These are phyloP conservation scores for Penicillium sp. DNA, from an alignment of 2,329 filamentous ascomycete species.

Conservation along the genomic window DNA sequence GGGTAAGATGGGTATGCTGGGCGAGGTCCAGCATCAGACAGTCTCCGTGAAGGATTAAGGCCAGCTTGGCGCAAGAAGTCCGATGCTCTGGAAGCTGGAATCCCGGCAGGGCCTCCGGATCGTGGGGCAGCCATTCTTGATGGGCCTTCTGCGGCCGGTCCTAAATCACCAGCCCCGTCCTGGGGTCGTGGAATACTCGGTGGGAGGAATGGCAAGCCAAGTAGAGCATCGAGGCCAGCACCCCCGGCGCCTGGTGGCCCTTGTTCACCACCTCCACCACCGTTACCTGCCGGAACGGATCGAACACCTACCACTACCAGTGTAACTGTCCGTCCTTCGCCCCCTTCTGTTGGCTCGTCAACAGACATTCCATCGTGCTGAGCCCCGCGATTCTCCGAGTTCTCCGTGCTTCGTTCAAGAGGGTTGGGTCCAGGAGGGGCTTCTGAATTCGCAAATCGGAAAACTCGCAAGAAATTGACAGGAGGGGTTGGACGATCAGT, in stretches of 20 bases:
- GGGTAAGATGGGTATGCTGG: conserved; percentile 38
- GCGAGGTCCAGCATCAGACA: conserved; percentile 37
- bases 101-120: conserved; percentile 59
- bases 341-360: conserved; percentile 46
- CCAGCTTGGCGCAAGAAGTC: conserved; percentile 60
- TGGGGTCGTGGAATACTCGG: conserved; percentile 45
- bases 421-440: conserved; percentile 29
- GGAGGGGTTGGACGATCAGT: conserved; percentile 55
- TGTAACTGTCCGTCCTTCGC: conserved; percentile 65
- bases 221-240: conserved; percentile 50
- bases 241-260: conserved; percentile 47
- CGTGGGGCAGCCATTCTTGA: conserved; percentile 57
- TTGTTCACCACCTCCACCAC: conserved; percentile 50
- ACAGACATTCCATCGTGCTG: conserved; percentile 42
- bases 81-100: conserved; percentile 54
- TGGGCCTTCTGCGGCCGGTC: conserved; percentile 59
- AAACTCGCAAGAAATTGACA: conserved; percentile 71
- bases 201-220: conserved; percentile 49
- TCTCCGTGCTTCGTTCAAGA: conserved; percentile 28
- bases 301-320: conserved; percentile 72
- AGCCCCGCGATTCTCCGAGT: conserved; percentile 29
- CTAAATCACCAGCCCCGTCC: conserved; percentile 54
- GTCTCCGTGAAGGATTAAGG: conserved; percentile 32
- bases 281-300: conserved; percentile 62
- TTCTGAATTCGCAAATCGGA: conserved; percentile 65